Evolutionary conservation across 129 eudicot species (phyloP).

Genomic region (Erigeron canadensis): DNA sequence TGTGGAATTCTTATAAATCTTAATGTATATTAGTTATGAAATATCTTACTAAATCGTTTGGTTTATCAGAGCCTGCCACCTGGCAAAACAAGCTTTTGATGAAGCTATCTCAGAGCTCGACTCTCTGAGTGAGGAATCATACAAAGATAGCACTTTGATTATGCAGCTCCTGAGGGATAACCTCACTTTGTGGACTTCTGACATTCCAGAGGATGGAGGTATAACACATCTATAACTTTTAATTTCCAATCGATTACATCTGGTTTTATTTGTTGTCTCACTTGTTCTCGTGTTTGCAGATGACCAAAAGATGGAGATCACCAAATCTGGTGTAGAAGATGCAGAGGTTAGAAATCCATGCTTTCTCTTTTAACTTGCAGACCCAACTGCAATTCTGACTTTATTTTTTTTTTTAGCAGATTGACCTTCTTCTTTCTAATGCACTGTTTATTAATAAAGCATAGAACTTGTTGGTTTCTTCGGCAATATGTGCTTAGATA

Average conservation of each 20-base stretch:
- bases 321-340: constrained; percentile 42
- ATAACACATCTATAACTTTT: not conserved
- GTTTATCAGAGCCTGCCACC: constrained; percentile 45
- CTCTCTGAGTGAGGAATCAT: constrained; percentile 50
- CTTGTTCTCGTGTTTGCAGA: constrained; percentile 24
- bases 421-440: not conserved
- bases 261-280: not conserved
- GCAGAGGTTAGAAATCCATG: constrained; percentile 33
- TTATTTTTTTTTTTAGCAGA: not conserved
- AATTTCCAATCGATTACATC: not conserved
- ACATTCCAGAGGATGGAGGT: constrained; percentile 59
- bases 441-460: not conserved
- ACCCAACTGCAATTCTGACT: not conserved
- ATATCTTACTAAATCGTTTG: not conserved
- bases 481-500: not conserved
- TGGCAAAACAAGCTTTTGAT: constrained; percentile 55
- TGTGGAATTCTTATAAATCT: not conserved
- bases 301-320: constrained; percentile 48
- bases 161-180: constrained; percentile 55
- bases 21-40: not conserved
- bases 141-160: constrained; percentile 54
- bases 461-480: not conserved
- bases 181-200: constrained; percentile 56
- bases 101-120: constrained; percentile 59
- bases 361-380: not conserved